These are phyloP conservation scores for Stachybotrys chartarum DNA, from an alignment of 2,329 filamentous ascomycete species.

Conservation along the genomic window DNA sequence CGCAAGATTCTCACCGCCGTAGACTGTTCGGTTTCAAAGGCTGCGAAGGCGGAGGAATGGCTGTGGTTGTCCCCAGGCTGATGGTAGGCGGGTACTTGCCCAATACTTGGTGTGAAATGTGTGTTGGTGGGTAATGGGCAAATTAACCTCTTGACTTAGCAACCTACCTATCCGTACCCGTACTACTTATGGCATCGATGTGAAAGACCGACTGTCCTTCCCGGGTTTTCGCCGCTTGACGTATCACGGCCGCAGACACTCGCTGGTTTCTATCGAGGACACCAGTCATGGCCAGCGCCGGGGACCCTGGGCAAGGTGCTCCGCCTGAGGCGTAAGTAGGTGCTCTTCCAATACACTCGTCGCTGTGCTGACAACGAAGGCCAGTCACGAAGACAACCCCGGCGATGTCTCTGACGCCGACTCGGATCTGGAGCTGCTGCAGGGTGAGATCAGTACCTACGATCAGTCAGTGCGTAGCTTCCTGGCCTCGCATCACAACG, in stretches of 20 bases:
- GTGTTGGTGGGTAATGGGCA: no score
- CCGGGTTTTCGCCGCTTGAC: not conserved
- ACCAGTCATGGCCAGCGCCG: not conserved
- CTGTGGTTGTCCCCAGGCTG: no score
- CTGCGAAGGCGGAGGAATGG: no score
- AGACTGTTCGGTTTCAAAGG: no score
- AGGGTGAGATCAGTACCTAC: conserved; percentile 34
- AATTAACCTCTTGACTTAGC: no score
- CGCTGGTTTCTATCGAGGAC: not conserved
- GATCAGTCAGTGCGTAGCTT: conserved; percentile 35
- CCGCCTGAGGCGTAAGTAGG: not conserved
- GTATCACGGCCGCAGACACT: not conserved
- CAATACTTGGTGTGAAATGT: no score
- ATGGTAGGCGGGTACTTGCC: no score
- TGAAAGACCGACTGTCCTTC: no score
- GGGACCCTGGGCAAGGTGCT: not conserved
- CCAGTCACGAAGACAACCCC: conserved; percentile 1
- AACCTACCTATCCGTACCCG: no score
- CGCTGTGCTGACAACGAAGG: not conserved
- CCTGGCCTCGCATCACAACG: conserved; percentile 27
- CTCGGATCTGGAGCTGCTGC: conserved; percentile 36
- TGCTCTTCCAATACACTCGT: not conserved
- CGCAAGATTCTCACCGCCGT: no score
- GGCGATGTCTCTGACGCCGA: conserved; percentile 32
- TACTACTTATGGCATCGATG: no score